Percentiles rank a stretch among this genome's conserved stretches.
phyloP scores from a whole-genome alignment of 1,139 yeast genomes.

The Taphrina pruni region DNA sequence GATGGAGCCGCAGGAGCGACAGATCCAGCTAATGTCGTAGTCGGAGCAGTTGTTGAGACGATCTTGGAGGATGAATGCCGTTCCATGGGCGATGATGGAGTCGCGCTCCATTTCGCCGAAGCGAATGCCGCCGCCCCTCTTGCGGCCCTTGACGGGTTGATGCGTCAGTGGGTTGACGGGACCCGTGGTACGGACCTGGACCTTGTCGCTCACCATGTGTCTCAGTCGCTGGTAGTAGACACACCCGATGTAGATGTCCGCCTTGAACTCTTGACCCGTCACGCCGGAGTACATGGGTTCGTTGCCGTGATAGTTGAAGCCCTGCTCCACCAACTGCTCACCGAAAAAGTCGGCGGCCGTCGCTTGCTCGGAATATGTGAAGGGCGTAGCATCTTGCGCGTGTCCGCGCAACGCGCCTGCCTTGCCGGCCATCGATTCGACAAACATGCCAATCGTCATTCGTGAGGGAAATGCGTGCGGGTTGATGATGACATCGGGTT shows the following conservation, averaged over 20 bases:
- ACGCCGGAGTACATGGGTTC: slow-evolving; percentile 99
- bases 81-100: slow-evolving; percentile 97
- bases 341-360: slow-evolving; percentile 98
- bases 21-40: slow-evolving; percentile 86
- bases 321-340: slow-evolving; percentile 82
- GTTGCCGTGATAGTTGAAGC: slow-evolving; percentile 96
- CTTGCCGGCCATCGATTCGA: slow-evolving; percentile 95
- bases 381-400: slow-evolving; percentile 94
- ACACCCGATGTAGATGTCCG: slow-evolving; percentile 93
- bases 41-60: slow-evolving; percentile 94
- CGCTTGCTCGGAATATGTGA: slow-evolving; percentile 74
- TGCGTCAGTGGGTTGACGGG: slow-evolving; percentile 95
- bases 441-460: slow-evolving; percentile 99
- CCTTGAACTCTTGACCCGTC: slow-evolving; percentile 96
- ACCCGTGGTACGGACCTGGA: slow-evolving; percentile 98
- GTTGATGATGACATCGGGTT: slow-evolving; percentile 95
- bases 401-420: slow-evolving; percentile 98
- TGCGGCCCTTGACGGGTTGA: slow-evolving; percentile 99
- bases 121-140: slow-evolving; percentile 99
- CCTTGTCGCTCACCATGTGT: slow-evolving; percentile 99
- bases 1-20: slow-evolving; percentile 92
- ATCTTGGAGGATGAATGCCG: slow-evolving; percentile 94
- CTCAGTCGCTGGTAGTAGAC: slow-evolving; percentile 97
- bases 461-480: slow-evolving; percentile 99
- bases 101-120: slow-evolving; percentile 99